A percentile compares a stretch with the other conserved stretches of the same genome.
Evolutionary conservation across 2,329 filamentous ascomycete genomes (phyloP).

Genomic region (Akanthomyces dipterigenus): DNA sequence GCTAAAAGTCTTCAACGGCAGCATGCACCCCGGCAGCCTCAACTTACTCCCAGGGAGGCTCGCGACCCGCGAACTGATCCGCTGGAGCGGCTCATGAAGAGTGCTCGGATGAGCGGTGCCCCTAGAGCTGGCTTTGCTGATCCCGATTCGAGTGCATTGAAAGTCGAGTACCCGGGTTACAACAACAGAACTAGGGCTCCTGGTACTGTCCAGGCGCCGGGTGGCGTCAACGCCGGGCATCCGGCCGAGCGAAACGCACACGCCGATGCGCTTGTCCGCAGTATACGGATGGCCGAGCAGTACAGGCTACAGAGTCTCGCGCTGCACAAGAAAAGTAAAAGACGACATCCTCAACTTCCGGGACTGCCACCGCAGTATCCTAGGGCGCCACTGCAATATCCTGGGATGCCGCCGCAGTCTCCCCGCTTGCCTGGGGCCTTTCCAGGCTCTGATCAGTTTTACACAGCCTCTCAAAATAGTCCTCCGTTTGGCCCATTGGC

Average conservation of each 20-base stretch:
- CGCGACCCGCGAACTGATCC: constrained; percentile 17
- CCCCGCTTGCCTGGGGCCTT: not conserved
- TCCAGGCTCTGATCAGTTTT: not conserved
- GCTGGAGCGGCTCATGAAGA: constrained; percentile 24
- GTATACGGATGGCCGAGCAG: not conserved
- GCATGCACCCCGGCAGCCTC: not conserved
- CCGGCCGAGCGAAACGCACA: not conserved
- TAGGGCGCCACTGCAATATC: too few relatives aligned
- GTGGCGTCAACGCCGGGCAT: not conserved
- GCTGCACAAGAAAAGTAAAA: not conserved
- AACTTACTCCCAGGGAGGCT: not conserved
- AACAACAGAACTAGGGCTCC: not conserved
- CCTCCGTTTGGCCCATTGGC: not conserved
- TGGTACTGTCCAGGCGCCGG: not conserved
- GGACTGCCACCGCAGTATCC: not conserved
- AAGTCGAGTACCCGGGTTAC: not conserved
- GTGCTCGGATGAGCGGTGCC: constrained; percentile 18
- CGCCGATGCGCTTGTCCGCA: not conserved
- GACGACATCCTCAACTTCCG: not conserved
- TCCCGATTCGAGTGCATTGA: not conserved
- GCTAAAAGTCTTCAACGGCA: constrained; percentile 23
- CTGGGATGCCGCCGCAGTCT: not conserved
- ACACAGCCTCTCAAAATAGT: not conserved
- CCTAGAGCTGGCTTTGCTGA: not conserved
- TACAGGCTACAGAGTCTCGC: not conserved